Conservation (phyloP, 1,284 basidiomycete genomes). For the Vanrija sp. region DNA sequence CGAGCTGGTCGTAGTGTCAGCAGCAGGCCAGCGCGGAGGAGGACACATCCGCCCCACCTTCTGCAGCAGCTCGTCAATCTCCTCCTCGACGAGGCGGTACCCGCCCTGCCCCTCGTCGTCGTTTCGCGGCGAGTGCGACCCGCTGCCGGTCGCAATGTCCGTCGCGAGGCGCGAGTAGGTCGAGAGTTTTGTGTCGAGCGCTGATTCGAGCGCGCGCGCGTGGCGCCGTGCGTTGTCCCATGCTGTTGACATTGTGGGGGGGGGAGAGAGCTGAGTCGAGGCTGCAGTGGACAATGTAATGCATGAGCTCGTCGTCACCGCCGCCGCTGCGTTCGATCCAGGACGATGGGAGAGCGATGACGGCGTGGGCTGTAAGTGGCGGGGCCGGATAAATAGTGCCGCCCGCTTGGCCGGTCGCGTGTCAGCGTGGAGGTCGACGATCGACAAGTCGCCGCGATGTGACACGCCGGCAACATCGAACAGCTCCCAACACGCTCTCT, state of each 20-base stretch:
- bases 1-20: conserved; percentile 56
- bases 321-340: too few species aligned
- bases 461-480: neutral
- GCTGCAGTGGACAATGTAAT: neutral
- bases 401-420: neutral
- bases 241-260: conserved; percentile 27
- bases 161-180: conserved; percentile 81
- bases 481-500: too few species aligned
- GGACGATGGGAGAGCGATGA: neutral
- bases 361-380: neutral
- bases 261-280: neutral
- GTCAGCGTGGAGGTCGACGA: neutral
- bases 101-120: conserved; percentile 67
- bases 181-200: conserved; percentile 85
- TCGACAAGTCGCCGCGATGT: neutral
- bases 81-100: conserved; percentile 65
- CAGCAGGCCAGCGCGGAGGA: too few species aligned
- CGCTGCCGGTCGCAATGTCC: conserved; percentile 55
- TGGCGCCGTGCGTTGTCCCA: conserved; percentile 65
- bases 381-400: neutral
- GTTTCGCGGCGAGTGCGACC: conserved; percentile 7
- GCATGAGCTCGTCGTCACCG: too few species aligned
- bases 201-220: conserved; percentile 82
- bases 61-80: conserved; percentile 79
- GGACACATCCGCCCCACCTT: conserved; percentile 58